Evolutionary conservation across 2,329 filamentous ascomycete genomes (phyloP), one percentile per base, ranked within the genome.

Genomic region (Sclerotinia subarctica): DNA sequence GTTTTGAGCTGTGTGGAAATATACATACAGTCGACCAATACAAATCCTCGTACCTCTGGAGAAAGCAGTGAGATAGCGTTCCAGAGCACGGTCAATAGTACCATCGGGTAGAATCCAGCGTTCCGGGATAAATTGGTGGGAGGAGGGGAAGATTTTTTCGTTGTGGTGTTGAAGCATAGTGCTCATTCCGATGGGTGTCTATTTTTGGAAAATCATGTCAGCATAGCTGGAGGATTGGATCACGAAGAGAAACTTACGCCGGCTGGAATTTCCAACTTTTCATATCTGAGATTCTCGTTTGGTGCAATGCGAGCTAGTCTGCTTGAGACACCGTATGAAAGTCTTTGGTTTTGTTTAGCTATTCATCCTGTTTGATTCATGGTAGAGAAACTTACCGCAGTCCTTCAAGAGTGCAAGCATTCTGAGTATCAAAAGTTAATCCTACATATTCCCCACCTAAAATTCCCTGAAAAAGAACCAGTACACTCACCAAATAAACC

Each of bases 181-280:
- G 26, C 70, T 72, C 71, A 73, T 74, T 19, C 69, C 68, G 15
- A 73, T 62, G 6, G 71, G 70, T 13, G 71, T 74, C 73, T 70
- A 15, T 53, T 38, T 52, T 15, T 3, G 17, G 1, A 8, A 15
- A 3, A 10, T 52, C 17, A 13, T 11, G 1, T 67, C 6, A 32
- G 32, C 3, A 15, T 8, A 54, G 19, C 19, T 54, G 5, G 29
- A 35, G 49, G 26, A 8, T 17, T 21, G 21, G 5, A 2, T 19
- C 13, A 51, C n/a, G 11, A 19, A 19, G 24, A 44, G 32, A 11
- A 62, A 42, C 52, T 68, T 58, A 69, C 70, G 1, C 70, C 68
- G 19, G 64, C 65, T 7, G 72, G 72, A 13, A 73, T 72, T 17
- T 63, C 21, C 64, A 64, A 73, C 11, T 71, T 54, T 2, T 67